Evolutionary conservation across 2,329 filamentous ascomycete genomes (phyloP), one percentile per base, ranked within the genome.

Genomic region (Apiospora pterosperma): DNA sequence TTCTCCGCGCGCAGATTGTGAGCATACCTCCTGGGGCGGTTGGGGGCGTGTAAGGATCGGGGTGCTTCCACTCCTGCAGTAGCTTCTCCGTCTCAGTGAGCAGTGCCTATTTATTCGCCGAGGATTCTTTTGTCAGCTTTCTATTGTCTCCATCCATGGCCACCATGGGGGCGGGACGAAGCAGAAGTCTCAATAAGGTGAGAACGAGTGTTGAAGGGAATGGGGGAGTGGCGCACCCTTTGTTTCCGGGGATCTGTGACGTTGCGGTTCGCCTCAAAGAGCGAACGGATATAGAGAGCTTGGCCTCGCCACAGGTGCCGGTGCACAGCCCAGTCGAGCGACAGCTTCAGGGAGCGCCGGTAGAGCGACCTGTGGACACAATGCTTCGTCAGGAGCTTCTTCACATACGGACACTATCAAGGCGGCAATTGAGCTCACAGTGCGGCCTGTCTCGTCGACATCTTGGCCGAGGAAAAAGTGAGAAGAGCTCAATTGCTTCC

Each of bases 61-160:
- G 96, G 76, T 99, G 96, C 82, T 98, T 98, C 95, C 95, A 99
- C 78, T 90, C 92, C 74, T 96, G 88, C 68, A 99, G 82, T 65
- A 97, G 77, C 71, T 90, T 90, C 79, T 98, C 94, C 5, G 96
- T 95, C 81, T 97, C 93, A 67, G 89, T 87, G 69, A 98, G 85
- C 65, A 99, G 80, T 61, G 88, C 88, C 96, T 99, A 69, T 10
- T 31, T 48, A 31, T 52, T 25, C 16, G 31, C 44, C 25, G 52
- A 28, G 36, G 48, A 25, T 48, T 31, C 28, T 59, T n/a, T 38
- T 14, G 64, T 66, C 36, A 68, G 64, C 55, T 36, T 61, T 61
- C 11, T 19, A 14, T 39, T 59, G 31, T 36, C 62, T 21, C 66
- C n/a, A 55, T 62, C n/a, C n/a, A 23, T 4, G 41, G 41, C 41